Evolutionary conservation across 371 early-diverging fungal species (phyloP), one percentile per base, ranked within the genome.

Genomic region (Funneliformis caledonium): DNA sequence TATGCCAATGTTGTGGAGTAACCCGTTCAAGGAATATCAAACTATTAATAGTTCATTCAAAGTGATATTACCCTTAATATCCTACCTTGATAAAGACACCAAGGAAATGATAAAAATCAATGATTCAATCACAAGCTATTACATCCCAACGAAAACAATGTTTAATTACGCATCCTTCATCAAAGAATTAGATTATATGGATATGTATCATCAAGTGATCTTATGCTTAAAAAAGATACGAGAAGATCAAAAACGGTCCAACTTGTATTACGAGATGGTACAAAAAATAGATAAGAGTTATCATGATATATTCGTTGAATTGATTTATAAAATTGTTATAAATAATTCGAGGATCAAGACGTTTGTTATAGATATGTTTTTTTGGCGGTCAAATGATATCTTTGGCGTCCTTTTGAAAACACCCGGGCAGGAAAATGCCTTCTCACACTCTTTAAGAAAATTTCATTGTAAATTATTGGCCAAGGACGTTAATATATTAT

Each of bases 11-110:
- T 42, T 75, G 9, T 75, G 75, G 75, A 75, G 22, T 11, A 33
- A 75, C 12, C 75, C 75, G 31, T 75, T 75, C 33, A n/a, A 70
- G 16, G 56, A 56, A 19, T 6, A 56, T 56, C 56, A 19, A 56
- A 56, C 19, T 2, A 37, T 37, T 37, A 37, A 37, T 37, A 37
- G 37, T 37, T 37, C 14, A 16, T 56, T 56, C 19, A 56, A 56
- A 56, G 19, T 56, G 6, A 56, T 56, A 56, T 56, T 56, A 56
- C 56, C 56, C 16, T 56, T 56, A 56, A 56, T 56, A 56, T 56
- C 56, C 16, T 56, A 56, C 19, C 4, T 56, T 56, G 56, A 56
- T 56, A 56, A 56, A 56, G 56, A 56, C 16, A 56, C 19, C 56
- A 56, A 16, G 19, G 19, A 19, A 0, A 19, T 19, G 19, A 19